phyloP scores from a whole-genome alignment of 768 basidiomycete genomes.

The Ephemerocybe angulata region DNA sequence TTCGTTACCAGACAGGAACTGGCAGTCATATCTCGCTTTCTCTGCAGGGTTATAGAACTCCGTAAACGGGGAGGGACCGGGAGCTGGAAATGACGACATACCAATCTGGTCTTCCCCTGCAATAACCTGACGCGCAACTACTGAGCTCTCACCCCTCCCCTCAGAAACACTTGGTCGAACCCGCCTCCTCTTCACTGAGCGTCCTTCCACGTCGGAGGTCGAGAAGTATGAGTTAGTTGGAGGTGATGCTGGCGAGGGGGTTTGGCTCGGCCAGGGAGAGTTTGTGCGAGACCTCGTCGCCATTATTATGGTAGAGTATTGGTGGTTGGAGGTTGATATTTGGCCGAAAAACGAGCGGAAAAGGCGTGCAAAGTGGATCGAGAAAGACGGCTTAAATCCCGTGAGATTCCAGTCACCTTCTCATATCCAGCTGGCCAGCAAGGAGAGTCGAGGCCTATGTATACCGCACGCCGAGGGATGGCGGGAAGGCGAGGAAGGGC shows the following conservation, averaged over 20 bases:
- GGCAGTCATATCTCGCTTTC: constrained; percentile 47
- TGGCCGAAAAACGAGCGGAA: not conserved
- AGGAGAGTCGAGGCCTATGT: constrained; percentile 2
- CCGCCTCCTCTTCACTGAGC: constrained; percentile 15
- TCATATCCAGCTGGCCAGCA: constrained; percentile 2
- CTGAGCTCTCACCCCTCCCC: constrained; percentile 9
- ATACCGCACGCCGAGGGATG: constrained; percentile 10
- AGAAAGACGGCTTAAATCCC: constrained; percentile 3
- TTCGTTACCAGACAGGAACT: constrained; percentile 60
- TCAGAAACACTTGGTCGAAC: not conserved
- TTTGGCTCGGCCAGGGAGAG: constrained; percentile 18
- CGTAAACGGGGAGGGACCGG: constrained; percentile 4
- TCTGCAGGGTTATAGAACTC: constrained; percentile 16
- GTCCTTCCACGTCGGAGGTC: constrained; percentile 8
- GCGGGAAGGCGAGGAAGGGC: not conserved
- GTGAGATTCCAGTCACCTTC: not conserved
- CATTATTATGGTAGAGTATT: not conserved
- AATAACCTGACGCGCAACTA: constrained; percentile 35
- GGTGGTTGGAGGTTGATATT: not conserved
- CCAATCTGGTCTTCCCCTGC: constrained; percentile 34
- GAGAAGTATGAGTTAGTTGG: constrained; percentile 9
- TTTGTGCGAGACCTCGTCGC: constrained; percentile 10
- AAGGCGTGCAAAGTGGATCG: not conserved
- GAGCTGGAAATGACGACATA: constrained; percentile 17
- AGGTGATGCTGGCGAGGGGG: constrained; percentile 9